These are phyloP conservation scores for Thermoascus crustaceus DNA, from an alignment of 2,329 filamentous ascomycete species.

Conservation along the genomic window DNA sequence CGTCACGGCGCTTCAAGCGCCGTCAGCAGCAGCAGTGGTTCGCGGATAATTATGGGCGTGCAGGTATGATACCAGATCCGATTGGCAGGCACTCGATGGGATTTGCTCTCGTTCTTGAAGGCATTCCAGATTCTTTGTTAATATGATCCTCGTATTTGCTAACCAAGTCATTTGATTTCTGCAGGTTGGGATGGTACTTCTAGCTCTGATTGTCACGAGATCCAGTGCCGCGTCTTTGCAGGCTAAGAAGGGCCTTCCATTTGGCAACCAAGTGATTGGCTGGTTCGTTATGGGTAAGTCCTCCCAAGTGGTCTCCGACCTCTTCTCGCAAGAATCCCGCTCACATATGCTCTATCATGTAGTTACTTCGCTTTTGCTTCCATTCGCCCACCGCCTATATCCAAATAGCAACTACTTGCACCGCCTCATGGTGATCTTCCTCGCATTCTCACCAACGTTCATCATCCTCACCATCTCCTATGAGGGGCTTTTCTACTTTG, in stretches of 20 bases:
- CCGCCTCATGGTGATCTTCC: conserved; percentile 76
- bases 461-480: conserved; percentile 96
- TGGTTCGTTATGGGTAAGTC: conserved; percentile 67
- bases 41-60: conserved; percentile 38
- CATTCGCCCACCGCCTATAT: conserved; percentile 70
- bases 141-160: neutral
- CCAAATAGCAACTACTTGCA: conserved; percentile 86
- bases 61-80: conserved; percentile 27
- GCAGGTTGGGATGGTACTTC: conserved; percentile 64
- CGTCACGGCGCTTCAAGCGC: no score
- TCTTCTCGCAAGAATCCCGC: neutral
- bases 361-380: conserved; percentile 69
- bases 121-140: neutral
- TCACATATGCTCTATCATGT: conserved; percentile 10
- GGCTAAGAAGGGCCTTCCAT: conserved; percentile 72
- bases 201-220: conserved; percentile 78
- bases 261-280: conserved; percentile 79
- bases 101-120: neutral
- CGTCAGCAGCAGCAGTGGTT: conserved; percentile 22
- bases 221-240: conserved; percentile 81
- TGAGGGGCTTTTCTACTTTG: conserved; percentile 91
- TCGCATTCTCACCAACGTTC: conserved; percentile 87
- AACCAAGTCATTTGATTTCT: neutral
- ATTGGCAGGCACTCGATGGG: no score
- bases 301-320: neutral